Conservation (phyloP, 2,329 filamentous ascomycete genomes). For the Neonectria coccinea region DNA sequence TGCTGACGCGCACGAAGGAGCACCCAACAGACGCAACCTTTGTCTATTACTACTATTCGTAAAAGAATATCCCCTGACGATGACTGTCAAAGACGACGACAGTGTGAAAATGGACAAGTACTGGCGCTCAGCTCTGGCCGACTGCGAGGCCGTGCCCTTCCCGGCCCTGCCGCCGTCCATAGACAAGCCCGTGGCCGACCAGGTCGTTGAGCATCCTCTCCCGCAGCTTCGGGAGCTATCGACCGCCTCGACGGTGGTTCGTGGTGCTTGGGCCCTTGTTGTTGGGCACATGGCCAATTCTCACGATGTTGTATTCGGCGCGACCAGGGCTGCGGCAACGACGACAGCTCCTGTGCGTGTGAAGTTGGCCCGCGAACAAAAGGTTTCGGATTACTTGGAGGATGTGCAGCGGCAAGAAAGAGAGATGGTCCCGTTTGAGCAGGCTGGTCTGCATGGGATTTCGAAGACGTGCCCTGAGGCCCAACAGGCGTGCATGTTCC, state of each 20-base stretch:
- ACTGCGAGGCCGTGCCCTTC: slow-evolving; percentile 12
- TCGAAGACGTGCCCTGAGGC: slow-evolving; percentile 17
- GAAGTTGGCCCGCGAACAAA: slow-evolving; percentile 43
- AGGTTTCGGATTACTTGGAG: slow-evolving; percentile 56
- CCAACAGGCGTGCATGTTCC: slow-evolving; percentile 24
- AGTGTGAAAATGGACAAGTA: neutral
- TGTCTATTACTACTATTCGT: neutral
- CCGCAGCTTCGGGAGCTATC: neutral
- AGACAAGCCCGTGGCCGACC: slow-evolving; percentile 13
- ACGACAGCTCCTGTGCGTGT: slow-evolving; percentile 40
- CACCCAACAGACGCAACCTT: neutral
- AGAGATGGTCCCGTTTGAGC: slow-evolving; percentile 37
- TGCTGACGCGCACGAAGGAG: neutral
- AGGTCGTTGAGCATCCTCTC: neutral
- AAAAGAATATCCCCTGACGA: neutral
- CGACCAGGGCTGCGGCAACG: slow-evolving; percentile 12
- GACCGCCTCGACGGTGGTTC: neutral
- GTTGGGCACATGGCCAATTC: neutral
- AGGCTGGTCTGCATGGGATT: slow-evolving; percentile 33
- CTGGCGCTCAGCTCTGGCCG: slow-evolving; percentile 13
- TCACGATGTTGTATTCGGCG: slow-evolving; percentile 27
- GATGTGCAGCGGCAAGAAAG: slow-evolving; percentile 35
- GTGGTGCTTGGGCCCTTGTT: neutral
- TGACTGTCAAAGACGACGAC: neutral
- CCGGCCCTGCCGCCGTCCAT: slow-evolving; percentile 12